Base-by-base conservation (phyloP, 805 yeast genomes). In the Saccharomycopsis javanensis region DNA sequence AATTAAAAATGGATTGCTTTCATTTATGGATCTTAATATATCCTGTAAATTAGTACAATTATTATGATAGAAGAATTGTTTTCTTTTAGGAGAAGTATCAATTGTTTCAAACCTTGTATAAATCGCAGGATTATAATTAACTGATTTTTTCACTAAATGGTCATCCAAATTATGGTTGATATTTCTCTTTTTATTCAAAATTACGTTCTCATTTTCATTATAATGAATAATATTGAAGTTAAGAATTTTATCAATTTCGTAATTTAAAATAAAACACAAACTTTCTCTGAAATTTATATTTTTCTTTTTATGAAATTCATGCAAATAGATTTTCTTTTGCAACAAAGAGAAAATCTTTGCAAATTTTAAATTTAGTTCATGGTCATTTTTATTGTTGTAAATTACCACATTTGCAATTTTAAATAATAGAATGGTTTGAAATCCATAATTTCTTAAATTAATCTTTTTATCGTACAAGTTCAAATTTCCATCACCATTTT, bases 331-430 rank as follows among this genome's bases (percentile, higher is more conserved):
- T 34, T 56, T 55, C 35, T 60, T 60, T 30, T 60, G 63, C 11
- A 60, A 35, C n/a, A 56, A 52, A 7, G 60, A 59, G 56, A 60
- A 58, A 13, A 58, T 55, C 35, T 56, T 56, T n/a, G 63, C 63
- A 51, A 60, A 60, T 31, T 58, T 48, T 20, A 51, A 13, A 5
- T 50, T 35, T 23, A 58, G 59, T n/a, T 25, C 53, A 11, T 46
- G 15, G 38, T 60, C 55, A 46, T 60, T 60, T 23, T 60, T 58
- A 50, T 56, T 58, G 38, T 60, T 58, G 46, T 60, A 60, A 6
- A 60, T 45, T 6, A 60, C 53, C 6, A 60, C 56, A 45, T 60
- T 59, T 15, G 63, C 42, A 42, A 60, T 56, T 34, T 56, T 58
- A 34, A 60, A 60, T 11, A 58, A 31, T 16, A 60, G 30, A 11